These are phyloP conservation scores for Artemisia tridentata DNA, from an alignment of 129 eudicot species.

Conservation along the genomic window DNA sequence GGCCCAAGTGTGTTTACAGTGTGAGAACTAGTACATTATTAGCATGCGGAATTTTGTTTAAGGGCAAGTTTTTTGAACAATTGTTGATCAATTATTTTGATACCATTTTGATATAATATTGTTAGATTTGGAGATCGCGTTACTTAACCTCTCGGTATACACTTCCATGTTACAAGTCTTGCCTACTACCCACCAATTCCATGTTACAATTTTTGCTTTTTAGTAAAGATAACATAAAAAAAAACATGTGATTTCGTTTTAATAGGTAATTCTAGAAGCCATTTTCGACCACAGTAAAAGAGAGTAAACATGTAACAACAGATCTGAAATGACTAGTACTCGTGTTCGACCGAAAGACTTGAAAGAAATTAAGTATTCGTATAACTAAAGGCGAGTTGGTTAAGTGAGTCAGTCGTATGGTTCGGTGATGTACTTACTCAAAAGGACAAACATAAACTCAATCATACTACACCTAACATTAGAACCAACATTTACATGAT, in stretches of 20 bases:
- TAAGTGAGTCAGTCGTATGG: background rate
- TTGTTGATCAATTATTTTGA: slow-evolving; percentile 17
- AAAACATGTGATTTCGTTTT: slow-evolving; percentile 2
- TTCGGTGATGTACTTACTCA: slow-evolving; percentile 25
- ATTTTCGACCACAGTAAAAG: background rate
- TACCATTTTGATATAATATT: slow-evolving; percentile 9
- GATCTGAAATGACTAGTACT: background rate
- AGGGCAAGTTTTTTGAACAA: slow-evolving; percentile 15
- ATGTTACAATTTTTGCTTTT: background rate
- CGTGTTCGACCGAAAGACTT: no score
- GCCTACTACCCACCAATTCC: slow-evolving; percentile 42
- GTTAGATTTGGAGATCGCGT: background rate
- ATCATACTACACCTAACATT: slow-evolving; percentile 35
- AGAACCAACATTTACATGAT: slow-evolving; percentile 11
- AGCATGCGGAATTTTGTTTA: slow-evolving; percentile 5
- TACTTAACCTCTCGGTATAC: background rate
- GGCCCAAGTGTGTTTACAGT: slow-evolving; percentile 22
- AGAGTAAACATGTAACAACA: background rate
- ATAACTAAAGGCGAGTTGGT: no score
- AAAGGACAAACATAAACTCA: slow-evolving; percentile 41
- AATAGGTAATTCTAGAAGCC: background rate
- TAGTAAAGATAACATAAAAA: background rate
- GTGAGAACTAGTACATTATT: slow-evolving; percentile 6
- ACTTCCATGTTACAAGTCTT: slow-evolving; percentile 29
- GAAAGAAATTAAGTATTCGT: no score